phyloP scores from a whole-genome alignment of 2,329 filamentous ascomycete species.

The Colletotrichum sp. region DNA sequence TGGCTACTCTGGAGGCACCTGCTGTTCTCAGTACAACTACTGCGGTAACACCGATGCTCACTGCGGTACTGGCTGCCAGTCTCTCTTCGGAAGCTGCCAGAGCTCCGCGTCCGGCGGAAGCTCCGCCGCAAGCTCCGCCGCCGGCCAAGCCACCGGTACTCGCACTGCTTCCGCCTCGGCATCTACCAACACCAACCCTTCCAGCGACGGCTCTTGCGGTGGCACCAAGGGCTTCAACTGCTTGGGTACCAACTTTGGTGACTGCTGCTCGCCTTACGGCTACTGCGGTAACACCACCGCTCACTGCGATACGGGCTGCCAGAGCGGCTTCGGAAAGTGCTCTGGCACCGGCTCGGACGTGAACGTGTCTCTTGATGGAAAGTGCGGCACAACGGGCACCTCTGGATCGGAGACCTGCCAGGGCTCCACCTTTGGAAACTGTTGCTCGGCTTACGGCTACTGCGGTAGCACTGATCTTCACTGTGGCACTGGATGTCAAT shows the following conservation, averaged over 20 bases:
- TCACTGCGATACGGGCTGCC: conserved; percentile 24
- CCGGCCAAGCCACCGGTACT: background rate
- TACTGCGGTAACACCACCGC: conserved; percentile 22
- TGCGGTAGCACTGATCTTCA: conserved; percentile 23
- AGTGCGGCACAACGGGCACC: background rate
- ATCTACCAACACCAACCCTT: conserved; percentile 6
- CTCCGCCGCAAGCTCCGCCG: background rate
- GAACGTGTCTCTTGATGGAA: conserved; percentile 10
- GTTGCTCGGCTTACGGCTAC: conserved; percentile 25
- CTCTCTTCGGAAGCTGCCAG: conserved; percentile 1
- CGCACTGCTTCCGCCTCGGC: background rate
- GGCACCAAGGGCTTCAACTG: conserved; percentile 6
- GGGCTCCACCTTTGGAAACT: conserved; percentile 17
- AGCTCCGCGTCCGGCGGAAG: background rate
- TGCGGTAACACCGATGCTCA: background rate
- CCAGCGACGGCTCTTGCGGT: conserved; percentile 9
- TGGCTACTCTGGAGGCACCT: background rate
- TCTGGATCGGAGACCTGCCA: background rate
- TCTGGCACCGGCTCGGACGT: background rate
- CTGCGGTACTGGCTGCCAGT: conserved; percentile 1
- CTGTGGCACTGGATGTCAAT: conserved; percentile 21
- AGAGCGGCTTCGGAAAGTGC: conserved; percentile 22
- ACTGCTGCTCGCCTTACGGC: conserved; percentile 25
- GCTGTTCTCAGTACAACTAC: conserved; percentile 10
- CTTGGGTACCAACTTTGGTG: conserved; percentile 15